Percentiles rank a stretch among this genome's conserved stretches.
phyloP scores from a whole-genome alignment of 768 basidiomycete genomes.

The Boletus eberwhitei region DNA sequence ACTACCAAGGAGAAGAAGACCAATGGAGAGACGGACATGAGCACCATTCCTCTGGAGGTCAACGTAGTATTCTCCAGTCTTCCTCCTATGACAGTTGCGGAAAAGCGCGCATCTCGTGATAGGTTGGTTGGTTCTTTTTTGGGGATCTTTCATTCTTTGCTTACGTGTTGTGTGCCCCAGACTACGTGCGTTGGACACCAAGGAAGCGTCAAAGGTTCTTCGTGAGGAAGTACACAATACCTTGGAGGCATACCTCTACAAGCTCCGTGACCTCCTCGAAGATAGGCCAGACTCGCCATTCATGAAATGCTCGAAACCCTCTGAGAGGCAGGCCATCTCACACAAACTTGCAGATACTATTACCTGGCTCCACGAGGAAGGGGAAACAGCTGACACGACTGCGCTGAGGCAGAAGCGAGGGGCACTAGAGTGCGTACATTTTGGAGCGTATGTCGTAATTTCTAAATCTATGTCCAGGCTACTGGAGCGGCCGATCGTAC shows the following conservation, averaged over 20 bases:
- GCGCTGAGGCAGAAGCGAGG: conserved; percentile 73
- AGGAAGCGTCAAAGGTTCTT: conserved; percentile 71
- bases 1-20: conserved; percentile 37
- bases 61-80: conserved; percentile 58
- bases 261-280: conserved; percentile 76
- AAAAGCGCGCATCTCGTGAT: conserved; percentile 70
- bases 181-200: conserved; percentile 71
- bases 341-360: conserved; percentile 71
- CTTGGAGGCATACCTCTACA: conserved; percentile 92
- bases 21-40: conserved; percentile 37
- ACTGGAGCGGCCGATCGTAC: conserved; percentile 77
- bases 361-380: conserved; percentile 80
- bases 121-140: conserved; percentile 46
- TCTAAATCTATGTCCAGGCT: conserved; percentile 40
- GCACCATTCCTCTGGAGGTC: conserved; percentile 67
- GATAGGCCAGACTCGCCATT: conserved; percentile 70
- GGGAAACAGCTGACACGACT: conserved; percentile 75
- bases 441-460: not conserved
- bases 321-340: conserved; percentile 65
- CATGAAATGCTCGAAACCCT: conserved; percentile 74
- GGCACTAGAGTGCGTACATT: conserved; percentile 69
- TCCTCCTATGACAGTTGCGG: conserved; percentile 70
- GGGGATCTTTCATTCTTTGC: not conserved
- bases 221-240: conserved; percentile 89
- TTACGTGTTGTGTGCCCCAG: conserved; percentile 38